Conservation (phyloP, 2,329 filamentous ascomycete species). For the Aspergillus awamori region DNA sequence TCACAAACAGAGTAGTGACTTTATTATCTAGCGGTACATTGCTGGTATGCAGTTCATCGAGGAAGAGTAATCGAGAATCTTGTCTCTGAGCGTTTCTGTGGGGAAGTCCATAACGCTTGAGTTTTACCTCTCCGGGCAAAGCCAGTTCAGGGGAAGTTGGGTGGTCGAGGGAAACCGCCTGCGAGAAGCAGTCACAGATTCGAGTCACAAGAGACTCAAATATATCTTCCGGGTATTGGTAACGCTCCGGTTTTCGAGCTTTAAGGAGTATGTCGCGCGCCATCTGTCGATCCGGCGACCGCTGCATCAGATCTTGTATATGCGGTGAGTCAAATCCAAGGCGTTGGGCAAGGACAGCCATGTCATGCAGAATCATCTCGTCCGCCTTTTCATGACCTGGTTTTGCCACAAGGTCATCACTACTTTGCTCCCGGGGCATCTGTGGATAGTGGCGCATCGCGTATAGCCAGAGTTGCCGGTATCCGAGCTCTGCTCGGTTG, state of each 20-base stretch:
- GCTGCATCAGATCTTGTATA: constrained; percentile 20
- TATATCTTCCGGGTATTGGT: constrained; percentile 20
- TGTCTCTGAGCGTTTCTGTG: constrained; percentile 18
- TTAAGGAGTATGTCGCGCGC: constrained; percentile 24
- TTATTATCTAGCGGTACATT: constrained; percentile 6
- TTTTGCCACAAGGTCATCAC: constrained; percentile 15
- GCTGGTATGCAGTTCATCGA: constrained; percentile 23
- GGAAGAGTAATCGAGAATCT: constrained; percentile 26
- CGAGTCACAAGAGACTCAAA: constrained; percentile 23
- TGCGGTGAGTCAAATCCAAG: constrained; percentile 25
- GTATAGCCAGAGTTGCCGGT: constrained; percentile 36
- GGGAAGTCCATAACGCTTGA: constrained; percentile 19
- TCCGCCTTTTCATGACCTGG: constrained; percentile 18
- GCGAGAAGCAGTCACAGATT: constrained; percentile 22
- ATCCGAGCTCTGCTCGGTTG: constrained; percentile 22
- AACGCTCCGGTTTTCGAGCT: constrained; percentile 23
- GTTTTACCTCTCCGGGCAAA: too few relatives aligned
- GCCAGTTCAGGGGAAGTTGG: constrained; percentile 17
- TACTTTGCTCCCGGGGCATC: constrained; percentile 17
- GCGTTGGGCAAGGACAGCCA: constrained; percentile 23
- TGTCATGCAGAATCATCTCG: constrained; percentile 20
- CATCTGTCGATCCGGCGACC: constrained; percentile 26
- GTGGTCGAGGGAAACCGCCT: constrained; percentile 18
- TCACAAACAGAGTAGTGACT: constrained; percentile 23
- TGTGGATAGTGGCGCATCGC: constrained; percentile 35